Evolutionary conservation across 2,329 filamentous ascomycete genomes (phyloP).

Genomic region (Huntiella moniliformis): DNA sequence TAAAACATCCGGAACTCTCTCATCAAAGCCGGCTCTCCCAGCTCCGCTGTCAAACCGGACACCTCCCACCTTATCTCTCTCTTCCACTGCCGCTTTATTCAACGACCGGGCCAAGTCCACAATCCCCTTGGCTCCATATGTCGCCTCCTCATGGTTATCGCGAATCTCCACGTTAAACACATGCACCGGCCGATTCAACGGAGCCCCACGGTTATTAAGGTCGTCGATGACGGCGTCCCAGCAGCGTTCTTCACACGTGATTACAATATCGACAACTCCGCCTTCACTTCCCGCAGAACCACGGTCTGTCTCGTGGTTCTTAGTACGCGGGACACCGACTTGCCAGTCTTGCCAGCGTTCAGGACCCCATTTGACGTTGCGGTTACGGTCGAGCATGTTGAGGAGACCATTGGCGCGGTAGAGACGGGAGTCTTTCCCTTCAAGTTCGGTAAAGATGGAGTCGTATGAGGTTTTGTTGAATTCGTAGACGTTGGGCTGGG

Average conservation of each 20-base stretch:
- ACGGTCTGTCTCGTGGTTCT: constrained; percentile 52
- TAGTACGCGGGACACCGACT: constrained; percentile 59
- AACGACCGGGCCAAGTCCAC: constrained; percentile 74
- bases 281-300: constrained; percentile 69
- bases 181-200: constrained; percentile 82
- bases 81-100: constrained; percentile 62
- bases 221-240: constrained; percentile 98
- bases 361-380: constrained; percentile 81
- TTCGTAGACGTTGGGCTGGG: constrained; percentile 88
- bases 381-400: constrained; percentile 88
- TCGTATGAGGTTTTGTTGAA: constrained; percentile 97
- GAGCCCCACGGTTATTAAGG: constrained; percentile 64
- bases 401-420: constrained; percentile 86
- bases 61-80: constrained; percentile 47
- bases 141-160: constrained; percentile 93
- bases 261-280: constrained; percentile 80
- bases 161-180: constrained; percentile 98
- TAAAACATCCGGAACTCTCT: constrained; percentile 78
- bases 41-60: constrained; percentile 52
- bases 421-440: constrained; percentile 64
- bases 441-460: constrained; percentile 81
- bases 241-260: constrained; percentile 93
- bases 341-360: constrained; percentile 98
- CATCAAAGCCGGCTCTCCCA: constrained; percentile 64
- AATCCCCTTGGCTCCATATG: constrained; percentile 78